These are phyloP conservation scores for Neonectria coccinea DNA, from an alignment of 2,329 filamentous ascomycete genomes.

Conservation along the genomic window DNA sequence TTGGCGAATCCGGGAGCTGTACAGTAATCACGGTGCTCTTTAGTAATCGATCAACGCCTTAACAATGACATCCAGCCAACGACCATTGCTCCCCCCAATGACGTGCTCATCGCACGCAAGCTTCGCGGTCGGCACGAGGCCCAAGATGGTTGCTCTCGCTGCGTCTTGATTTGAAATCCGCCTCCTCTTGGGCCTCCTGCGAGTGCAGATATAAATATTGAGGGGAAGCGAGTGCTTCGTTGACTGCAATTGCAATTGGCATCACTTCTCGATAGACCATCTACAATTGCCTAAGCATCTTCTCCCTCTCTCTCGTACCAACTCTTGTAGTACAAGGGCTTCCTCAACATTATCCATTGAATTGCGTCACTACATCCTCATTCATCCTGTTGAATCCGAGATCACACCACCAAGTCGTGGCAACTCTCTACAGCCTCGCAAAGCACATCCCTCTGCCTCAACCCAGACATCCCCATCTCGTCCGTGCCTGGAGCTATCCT, in stretches of 20 bases:
- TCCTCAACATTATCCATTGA: not conserved
- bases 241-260: slow-evolving; percentile 9
- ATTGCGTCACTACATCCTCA: not conserved
- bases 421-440: not conserved
- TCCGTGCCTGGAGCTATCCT: not conserved
- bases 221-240: slow-evolving; percentile 18
- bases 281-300: slow-evolving; percentile 3
- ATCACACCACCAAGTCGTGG: slow-evolving; percentile 19
- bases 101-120: slow-evolving; percentile 40
- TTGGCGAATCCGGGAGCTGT: slow-evolving; percentile 6
- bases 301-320: not conserved
- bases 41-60: slow-evolving; percentile 43
- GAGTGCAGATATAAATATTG: slow-evolving; percentile 33
- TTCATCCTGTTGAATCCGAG: not conserved
- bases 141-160: slow-evolving; percentile 29
- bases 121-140: slow-evolving; percentile 34
- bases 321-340: slow-evolving; percentile 3
- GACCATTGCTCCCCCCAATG: slow-evolving; percentile 32
- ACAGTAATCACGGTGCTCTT: slow-evolving; percentile 40
- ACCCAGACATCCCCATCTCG: not conserved
- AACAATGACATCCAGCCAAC: slow-evolving; percentile 39
- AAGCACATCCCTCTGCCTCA: not conserved
- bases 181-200: slow-evolving; percentile 12
- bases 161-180: slow-evolving; percentile 47
- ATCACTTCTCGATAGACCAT: not conserved